Conservation (phyloP, 2,329 filamentous ascomycete species). For the Hortaea werneckii region DNA sequence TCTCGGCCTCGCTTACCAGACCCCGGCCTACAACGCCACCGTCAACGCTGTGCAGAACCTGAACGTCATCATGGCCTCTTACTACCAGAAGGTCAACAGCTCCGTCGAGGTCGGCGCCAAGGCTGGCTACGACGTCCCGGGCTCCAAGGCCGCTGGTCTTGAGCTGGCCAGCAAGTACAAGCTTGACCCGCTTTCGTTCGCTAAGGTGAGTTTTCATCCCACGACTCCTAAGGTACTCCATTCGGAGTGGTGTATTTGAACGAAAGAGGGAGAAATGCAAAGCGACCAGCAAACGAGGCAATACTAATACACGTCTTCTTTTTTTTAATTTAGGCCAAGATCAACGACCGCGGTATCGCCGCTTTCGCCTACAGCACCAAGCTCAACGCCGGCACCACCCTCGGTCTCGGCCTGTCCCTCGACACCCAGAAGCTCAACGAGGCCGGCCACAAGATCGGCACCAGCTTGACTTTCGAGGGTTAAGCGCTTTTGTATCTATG, state of each 20-base stretch:
- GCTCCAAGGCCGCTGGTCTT: constrained; percentile 80
- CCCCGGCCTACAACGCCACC: constrained; percentile 81
- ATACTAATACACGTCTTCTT: too few species aligned
- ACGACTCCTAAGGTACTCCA: too few species aligned
- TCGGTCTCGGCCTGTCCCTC: constrained; percentile 93
- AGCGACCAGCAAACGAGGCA: too few species aligned
- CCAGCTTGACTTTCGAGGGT: constrained; percentile 82
- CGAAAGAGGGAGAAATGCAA: too few species aligned
- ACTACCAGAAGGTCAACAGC: constrained; percentile 99
- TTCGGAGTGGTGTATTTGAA: too few species aligned
- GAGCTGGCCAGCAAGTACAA: constrained; percentile 99
- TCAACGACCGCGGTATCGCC: constrained; percentile 99
- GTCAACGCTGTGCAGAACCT: constrained; percentile 94
- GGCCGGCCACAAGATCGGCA: constrained; percentile 92
- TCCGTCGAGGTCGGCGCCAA: constrained; percentile 97
- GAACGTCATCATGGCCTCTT: constrained; percentile 87
- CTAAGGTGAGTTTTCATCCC: constrained; percentile 66
- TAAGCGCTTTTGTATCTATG: too few species aligned
- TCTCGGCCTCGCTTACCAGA: constrained; percentile 84
- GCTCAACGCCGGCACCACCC: constrained; percentile 91
- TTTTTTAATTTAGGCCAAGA: constrained; percentile 99
- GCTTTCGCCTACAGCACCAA: constrained; percentile 98
- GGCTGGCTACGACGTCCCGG: constrained; percentile 98
- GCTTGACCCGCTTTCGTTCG: constrained; percentile 93
- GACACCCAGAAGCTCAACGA: constrained; percentile 99